Evolutionary conservation across 1,139 yeast species (phyloP), one percentile per base, ranked within the genome.

Genomic region (Zygoascus sp.): DNA sequence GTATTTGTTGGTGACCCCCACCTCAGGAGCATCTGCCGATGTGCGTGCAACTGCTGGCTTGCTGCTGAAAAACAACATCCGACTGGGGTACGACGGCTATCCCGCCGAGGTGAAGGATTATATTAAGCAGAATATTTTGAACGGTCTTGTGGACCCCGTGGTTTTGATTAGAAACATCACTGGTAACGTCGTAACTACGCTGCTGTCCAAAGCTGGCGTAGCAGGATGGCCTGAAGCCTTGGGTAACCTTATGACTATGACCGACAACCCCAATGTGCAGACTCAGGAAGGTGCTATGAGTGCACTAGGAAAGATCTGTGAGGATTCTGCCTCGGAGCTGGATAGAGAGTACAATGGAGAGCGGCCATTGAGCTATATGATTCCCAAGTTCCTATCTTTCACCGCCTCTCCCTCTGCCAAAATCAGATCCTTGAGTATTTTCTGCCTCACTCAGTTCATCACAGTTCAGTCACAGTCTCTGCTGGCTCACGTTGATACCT

Each of bases 1-100:
- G 36, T 79, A 77, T 58, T 74, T 90, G 44, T 72, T 92, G 42
- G 77, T 86, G 34, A 70, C 74, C 49, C 83, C 83, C 41, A 68
- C 64, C 5, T 56, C 63, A 6, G 63, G 61, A 32, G 68, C 77
- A 17, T 63, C 69, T 13, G 66, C 79, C 2, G 82, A 83, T 42
- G 76, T 84, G 23, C 75, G 97, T 48, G 96, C 96, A 0, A 83
- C 96, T 0, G 92, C 97, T 1, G 98, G 97, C 11, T 69, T 90
- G 51, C 74, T 82, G 60, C 74, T 92, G 62, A 92, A 92, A 64
- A 90, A 90, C 65, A 76, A 79, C 51, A 70, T 87, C 35, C 62
- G 80, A 42, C 54, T 64, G 48, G 54, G 61, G 51, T 57, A 64
- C 54, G 60, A 60, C 36, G 42, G 42, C 8, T 51, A 63, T 32